Percentiles rank a stretch among this genome's conserved stretches.
These are phyloP conservation scores for Aspergillus mulundensis DNA, from an alignment of 495 filamentous ascomycete genomes.

Conservation along the genomic window DNA sequence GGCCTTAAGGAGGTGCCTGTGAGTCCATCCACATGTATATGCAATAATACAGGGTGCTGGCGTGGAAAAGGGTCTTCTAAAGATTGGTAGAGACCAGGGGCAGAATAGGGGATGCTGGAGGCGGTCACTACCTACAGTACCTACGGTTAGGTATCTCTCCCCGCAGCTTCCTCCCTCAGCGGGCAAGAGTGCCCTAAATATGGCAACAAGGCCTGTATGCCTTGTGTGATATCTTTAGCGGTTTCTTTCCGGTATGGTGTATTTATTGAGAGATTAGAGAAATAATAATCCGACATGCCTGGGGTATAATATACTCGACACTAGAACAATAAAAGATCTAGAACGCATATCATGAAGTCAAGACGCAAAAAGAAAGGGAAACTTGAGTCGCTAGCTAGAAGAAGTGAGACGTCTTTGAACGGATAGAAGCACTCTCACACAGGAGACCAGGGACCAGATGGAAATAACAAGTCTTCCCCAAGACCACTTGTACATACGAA, in stretches of 20 bases:
- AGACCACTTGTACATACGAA: constrained; percentile 34
- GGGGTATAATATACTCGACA: constrained; percentile 14
- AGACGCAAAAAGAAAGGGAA: constrained; percentile 5
- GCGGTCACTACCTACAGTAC: constrained; percentile 4
- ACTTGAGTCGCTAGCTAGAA: constrained; percentile 7
- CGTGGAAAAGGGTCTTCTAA: not conserved
- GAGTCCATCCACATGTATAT: constrained; percentile 25
- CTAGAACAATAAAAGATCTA: constrained; percentile 20
- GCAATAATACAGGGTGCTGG: not conserved
- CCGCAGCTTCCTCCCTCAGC: not conserved
- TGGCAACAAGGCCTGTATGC: not conserved
- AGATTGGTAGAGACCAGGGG: not conserved
- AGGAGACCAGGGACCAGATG: constrained; percentile 3
- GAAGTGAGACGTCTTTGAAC: not conserved
- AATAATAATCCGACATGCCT: not conserved
- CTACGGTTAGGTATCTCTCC: no score
- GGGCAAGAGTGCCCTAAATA: not conserved
- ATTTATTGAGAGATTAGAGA: not conserved
- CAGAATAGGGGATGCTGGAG: not conserved
- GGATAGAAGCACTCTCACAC: constrained; percentile 7
- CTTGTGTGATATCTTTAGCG: no score
- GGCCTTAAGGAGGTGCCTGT: constrained; percentile 13
- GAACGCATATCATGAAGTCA: constrained; percentile 1
- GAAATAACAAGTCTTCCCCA: constrained; percentile 18
- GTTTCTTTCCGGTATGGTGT: no score